Base-by-base conservation (phyloP, 768 basidiomycete genomes). In the Cyclocybe cylindracea region DNA sequence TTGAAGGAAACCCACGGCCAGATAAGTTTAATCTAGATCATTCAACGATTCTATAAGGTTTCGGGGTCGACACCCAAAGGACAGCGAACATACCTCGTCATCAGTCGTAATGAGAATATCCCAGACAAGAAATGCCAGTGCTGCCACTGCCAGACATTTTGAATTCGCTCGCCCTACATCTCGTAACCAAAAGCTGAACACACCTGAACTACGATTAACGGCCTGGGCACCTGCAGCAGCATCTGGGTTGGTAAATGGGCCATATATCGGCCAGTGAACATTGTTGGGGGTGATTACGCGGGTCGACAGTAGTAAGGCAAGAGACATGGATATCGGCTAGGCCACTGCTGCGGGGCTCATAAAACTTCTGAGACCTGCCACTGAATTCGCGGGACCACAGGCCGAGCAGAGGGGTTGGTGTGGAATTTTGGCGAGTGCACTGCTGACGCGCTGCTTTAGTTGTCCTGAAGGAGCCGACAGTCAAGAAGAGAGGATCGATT, bases 41-140 rank as follows among this genome's bases (percentile, higher is more conserved):
- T 14, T 10, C 34, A 7, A 35, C 52, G 31, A 52, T 33, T 24
- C 24, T 46, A 36, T n/a, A 7, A 29, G 33, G 36, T 39, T 1
- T 38, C 16, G 18, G 38, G 10, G 24, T 16, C 24, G 24, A 24
- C 24, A 24, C 39, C n/a, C 7, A 18, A 4, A 9, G 14, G 13
- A 32, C 16, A 53, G 35, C 8, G 34, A 29, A 54, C 66, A 37
- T 50, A 74, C 71, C 66, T 77, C 77, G 46, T 73, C 70, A 44
- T 70, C 70, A 31, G 69, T 53, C 6, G 75, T 76, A 32, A 76
- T 66, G 31, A 68, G 44, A 10, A 76, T 71, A 51, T 78, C 76
- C 67, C 74, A 78, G 9, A 69, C 50, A 14, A 77, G 65, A 50
- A 75, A 74, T 5, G 66, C 55, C 36, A 74, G 57, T 2, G 74